Evolutionary conservation across 1,284 basidiomycete species (phyloP), one percentile per base, ranked within the genome.

Genomic region (Phlebopus sp.): DNA sequence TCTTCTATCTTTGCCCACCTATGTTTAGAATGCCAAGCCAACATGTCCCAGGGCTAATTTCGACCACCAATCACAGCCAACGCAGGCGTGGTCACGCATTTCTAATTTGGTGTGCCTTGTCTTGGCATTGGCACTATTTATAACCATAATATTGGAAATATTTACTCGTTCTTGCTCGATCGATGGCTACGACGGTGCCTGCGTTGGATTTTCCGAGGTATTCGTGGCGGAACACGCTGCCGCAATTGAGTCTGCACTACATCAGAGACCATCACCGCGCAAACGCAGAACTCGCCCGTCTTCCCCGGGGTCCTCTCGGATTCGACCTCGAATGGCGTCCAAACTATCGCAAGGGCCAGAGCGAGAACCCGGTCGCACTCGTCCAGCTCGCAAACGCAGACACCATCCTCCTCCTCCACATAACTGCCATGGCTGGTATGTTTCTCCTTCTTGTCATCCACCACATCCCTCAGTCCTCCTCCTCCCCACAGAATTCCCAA

Each of bases 321-420:
- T 82, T 90, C 52, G 86, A 90, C 59, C 70, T 86, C 32, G 86
- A 90, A 63, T 90, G 86, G 86, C 77, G 75, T 51, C 86, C 86
- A 0, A 77, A 58, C 18, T 80, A 68, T 55, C 50, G 57, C 37
- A 79, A 77, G 55, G 78, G 80, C 13, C 58, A 65, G 17, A 57
- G 64, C 21, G 76, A 81, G 62, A 85, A 88, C 55, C 81, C 74
- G 13, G 81, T 86, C 23, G 80, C 87, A 3, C 71, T 90, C 14
- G 72, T 90, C 2, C 86, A 90, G 59, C 72, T 90, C 21, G 82
- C 84, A 4, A 78, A 71, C 50, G 59, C 67, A 6, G 60, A 77
- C 6, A 69, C 61, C 13, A 74, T 86, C 15, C 62, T 84, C 31
- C 75, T 90, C 3, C 62, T 89, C 7, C 87, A 90, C 54, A 56